A percentile compares a stretch with the other conserved stretches of the same genome.
Conservation (phyloP, 2,329 filamentous ascomycete species). For the Fusarium mexicanum region DNA sequence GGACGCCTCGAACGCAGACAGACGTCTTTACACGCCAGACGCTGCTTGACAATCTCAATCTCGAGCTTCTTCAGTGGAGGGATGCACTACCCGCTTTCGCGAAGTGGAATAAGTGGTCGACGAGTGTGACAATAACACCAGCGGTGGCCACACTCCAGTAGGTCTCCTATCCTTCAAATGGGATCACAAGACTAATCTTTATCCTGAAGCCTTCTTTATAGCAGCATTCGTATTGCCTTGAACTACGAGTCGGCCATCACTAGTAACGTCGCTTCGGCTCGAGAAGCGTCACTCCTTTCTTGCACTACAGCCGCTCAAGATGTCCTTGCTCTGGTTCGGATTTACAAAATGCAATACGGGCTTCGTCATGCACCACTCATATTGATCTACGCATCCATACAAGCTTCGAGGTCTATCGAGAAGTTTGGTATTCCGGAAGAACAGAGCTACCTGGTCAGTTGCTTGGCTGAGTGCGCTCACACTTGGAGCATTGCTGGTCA, state of each 20-base stretch:
- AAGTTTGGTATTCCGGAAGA: conserved; percentile 2
- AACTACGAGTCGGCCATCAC: neutral
- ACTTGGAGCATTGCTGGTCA: conserved; percentile 1
- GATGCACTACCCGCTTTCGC: neutral
- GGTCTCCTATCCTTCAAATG: neutral
- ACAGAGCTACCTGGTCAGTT: neutral
- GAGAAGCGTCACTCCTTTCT: neutral
- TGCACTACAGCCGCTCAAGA: neutral
- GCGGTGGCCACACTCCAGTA: neutral
- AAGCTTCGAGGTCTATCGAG: neutral
- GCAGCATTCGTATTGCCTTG: neutral
- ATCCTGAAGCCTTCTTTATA: neutral
- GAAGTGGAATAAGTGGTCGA: neutral
- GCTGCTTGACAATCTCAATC: neutral
- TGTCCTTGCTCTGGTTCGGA: neutral
- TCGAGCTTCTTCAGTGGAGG: neutral
- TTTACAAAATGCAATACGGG: neutral
- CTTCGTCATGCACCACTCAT: neutral
- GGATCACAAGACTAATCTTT: neutral
- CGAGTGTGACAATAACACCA: neutral
- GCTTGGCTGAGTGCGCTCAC: neutral
- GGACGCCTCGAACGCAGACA: neutral
- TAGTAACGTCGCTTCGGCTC: neutral
- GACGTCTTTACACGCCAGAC: neutral
- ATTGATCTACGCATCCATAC: neutral